Evolutionary conservation across 73 alveolate species (phyloP), one percentile per base, ranked within the genome.

Genomic region (Blepharisma stoltei): DNA sequence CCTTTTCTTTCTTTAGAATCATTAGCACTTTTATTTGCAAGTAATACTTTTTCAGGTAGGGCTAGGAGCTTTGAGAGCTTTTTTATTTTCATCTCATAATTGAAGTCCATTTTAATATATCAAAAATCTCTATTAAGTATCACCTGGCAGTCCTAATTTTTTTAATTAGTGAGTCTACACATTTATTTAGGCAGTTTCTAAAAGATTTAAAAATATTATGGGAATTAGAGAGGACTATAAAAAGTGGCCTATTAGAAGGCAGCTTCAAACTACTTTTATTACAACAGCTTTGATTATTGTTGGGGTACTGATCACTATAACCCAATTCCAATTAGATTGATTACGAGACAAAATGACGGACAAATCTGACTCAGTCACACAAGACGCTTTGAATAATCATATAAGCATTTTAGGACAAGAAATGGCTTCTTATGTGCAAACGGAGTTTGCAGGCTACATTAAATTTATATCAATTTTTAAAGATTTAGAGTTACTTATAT

Each of bases 261-360:
- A 60, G 23, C 73, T 60, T 25, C 73, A 60, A 25, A 25, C 45
- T 8, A 25, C 45, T 20, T 60, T 60, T 25, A 25, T 60, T 2
- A 25, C 73, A 5, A 60, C 73, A 9, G 38, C 45, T 20, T 9
- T 60, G 49, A 25, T 60, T 25, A 8, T 60, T 11, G 14, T 38
- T 20, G 73, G 49, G 5, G 23, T 60, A 4, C 14, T 60, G 18
- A 38, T 60, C 2, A 14, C 5, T 20, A 60, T 60, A 14, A 60
- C 73, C 2, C 38, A 25, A 60, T 0, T 60, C 37, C 73, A 60
- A 25, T 25, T 60, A 25, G 73, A 60, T 4, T 60, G 73, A 38
- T 38, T 60, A 2, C 48, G 23, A n/a, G 4, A 5, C 23, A 14
- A 60, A 60, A 25, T 25, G 37, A 25, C 46, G 11, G 2, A n/a